Evolutionary conservation across 2,329 filamentous ascomycete genomes (phyloP).

Genomic region (Aspergillus carbonarius): DNA sequence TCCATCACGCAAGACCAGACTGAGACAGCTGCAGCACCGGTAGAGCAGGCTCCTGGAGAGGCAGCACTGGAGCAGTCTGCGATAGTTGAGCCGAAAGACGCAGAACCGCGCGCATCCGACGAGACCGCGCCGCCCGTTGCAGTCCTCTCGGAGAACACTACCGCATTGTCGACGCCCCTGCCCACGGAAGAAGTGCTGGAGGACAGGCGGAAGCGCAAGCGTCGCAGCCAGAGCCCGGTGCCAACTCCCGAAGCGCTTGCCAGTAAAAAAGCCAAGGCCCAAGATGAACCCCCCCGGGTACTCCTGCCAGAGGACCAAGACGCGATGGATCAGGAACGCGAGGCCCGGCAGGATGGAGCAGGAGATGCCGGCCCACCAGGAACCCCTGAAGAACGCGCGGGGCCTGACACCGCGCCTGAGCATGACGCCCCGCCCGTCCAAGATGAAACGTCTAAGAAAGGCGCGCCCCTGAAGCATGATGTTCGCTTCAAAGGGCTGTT

Average conservation of each 20-base stretch:
- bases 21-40: constrained; percentile 21
- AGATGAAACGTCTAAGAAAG: constrained; percentile 19
- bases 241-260: constrained; percentile 55
- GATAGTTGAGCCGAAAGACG: constrained; percentile 16
- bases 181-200: constrained; percentile 43
- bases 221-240: constrained; percentile 63
- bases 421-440: constrained; percentile 16
- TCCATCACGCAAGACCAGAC: neutral
- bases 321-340: constrained; percentile 13
- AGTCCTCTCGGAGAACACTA: constrained; percentile 27
- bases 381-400: constrained; percentile 6
- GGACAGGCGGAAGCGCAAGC: constrained; percentile 65
- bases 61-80: constrained; percentile 11
- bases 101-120: constrained; percentile 16
- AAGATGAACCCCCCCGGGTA: constrained; percentile 39
- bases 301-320: constrained; percentile 31
- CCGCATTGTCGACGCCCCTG: constrained; percentile 28
- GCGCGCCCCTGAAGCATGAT: constrained; percentile 37
- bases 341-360: constrained; percentile 6
- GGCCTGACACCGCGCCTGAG: constrained; percentile 18
- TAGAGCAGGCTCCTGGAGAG: constrained; percentile 24
- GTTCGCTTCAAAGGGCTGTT: constrained; percentile 53
- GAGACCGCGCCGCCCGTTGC: constrained; percentile 19
- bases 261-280: constrained; percentile 56
- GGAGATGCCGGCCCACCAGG: constrained; percentile 23